phyloP scores from a whole-genome alignment of 768 basidiomycete species.

The Cyclocybe cylindracea region DNA sequence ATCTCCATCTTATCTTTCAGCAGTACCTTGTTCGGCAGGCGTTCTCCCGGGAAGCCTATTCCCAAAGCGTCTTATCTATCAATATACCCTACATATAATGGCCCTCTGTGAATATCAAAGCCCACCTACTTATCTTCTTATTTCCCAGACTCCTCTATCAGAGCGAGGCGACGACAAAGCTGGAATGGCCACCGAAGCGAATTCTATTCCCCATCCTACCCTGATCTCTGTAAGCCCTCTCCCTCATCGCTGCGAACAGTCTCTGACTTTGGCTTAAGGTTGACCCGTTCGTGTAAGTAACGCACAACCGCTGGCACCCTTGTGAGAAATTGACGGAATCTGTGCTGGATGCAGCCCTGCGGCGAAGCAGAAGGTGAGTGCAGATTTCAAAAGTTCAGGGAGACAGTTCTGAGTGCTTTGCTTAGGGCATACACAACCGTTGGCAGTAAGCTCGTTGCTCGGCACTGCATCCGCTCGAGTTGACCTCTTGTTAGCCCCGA shows the following conservation, averaged over 20 bases:
- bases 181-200: constrained; percentile 59
- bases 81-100: too few species aligned
- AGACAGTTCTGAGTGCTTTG: background rate
- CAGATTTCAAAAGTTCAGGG: too few species aligned
- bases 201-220: constrained; percentile 61
- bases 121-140: background rate
- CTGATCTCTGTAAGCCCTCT: constrained; percentile 47
- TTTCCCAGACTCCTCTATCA: background rate
- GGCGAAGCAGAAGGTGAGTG: constrained; percentile 61
- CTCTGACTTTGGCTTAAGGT: constrained; percentile 38
- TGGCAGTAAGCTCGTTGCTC: constrained; percentile 58
- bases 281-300: constrained; percentile 66
- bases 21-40: background rate
- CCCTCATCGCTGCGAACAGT: background rate
- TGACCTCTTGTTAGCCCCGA: constrained; percentile 45
- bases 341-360: constrained; percentile 28
- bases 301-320: background rate
- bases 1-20: background rate
- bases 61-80: background rate
- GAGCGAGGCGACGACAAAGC: background rate
- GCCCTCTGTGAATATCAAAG: too few species aligned
- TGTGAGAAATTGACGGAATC: background rate
- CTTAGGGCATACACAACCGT: constrained; percentile 66
- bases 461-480: background rate
- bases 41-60: background rate